Conservation (phyloP, 768 basidiomycete genomes). For the Tulasnella sp. region DNA sequence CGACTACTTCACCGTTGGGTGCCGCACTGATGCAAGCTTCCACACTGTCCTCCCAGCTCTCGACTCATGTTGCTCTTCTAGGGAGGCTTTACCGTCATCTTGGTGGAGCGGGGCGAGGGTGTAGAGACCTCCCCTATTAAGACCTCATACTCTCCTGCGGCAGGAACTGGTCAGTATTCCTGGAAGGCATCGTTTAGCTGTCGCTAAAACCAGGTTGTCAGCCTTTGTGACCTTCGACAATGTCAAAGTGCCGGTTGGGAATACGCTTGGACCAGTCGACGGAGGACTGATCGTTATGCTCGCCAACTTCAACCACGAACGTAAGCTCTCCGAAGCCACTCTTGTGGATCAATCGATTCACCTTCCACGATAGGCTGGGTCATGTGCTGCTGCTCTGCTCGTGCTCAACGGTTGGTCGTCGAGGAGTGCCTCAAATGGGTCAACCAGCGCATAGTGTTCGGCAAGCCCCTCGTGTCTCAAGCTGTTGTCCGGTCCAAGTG, state of each 20-base stretch:
- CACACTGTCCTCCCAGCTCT: conserved; percentile 15
- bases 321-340: not conserved
- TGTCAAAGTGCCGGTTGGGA: conserved; percentile 74
- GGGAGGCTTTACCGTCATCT: conserved; percentile 69
- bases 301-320: conserved; percentile 89
- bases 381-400: conserved; percentile 62
- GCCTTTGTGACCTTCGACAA: conserved; percentile 72
- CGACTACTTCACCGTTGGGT: conserved; percentile 57
- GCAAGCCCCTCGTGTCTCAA: conserved; percentile 57
- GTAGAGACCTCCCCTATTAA: conserved; percentile 79
- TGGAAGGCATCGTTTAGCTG: conserved; percentile 19
- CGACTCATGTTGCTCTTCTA: conserved; percentile 26
- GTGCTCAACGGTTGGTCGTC: conserved; percentile 51
- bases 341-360: not conserved
- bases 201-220: conserved; percentile 19
- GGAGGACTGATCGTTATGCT: conserved; percentile 55
- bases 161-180: conserved; percentile 54
- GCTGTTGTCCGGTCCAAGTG: conserved; percentile 75
- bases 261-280: conserved; percentile 72
- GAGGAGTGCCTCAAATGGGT: conserved; percentile 90
- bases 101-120: conserved; percentile 70
- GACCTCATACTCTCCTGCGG: conserved; percentile 78
- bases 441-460: conserved; percentile 81
- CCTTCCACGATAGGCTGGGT: conserved; percentile 44
- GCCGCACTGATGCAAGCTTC: conserved; percentile 42